Conservation (phyloP, 495 filamentous ascomycete genomes). For the Penicillium psychrofluorescens region DNA sequence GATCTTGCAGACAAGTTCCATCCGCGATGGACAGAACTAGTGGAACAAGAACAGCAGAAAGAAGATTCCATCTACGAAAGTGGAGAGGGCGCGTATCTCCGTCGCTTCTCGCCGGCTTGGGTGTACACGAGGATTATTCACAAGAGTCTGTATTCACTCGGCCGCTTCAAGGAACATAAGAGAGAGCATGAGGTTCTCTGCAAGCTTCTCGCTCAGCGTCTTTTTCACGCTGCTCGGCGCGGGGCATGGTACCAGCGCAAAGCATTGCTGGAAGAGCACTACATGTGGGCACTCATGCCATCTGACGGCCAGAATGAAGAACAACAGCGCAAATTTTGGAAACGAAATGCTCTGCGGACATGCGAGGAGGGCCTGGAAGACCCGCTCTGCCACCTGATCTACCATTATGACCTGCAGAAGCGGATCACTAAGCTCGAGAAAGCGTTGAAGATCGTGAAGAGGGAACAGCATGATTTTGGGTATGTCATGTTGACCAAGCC, state of each 20-base stretch:
- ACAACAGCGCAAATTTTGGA: conserved; percentile 76
- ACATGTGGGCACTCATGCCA: conserved; percentile 63
- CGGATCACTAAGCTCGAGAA: conserved; percentile 85
- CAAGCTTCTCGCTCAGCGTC: conserved; percentile 70
- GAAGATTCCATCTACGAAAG: conserved; percentile 75
- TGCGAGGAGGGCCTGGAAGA: conserved; percentile 87
- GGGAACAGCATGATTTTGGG: conserved; percentile 88
- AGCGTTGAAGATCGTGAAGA: conserved; percentile 70
- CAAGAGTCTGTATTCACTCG: conserved; percentile 76
- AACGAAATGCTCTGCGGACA: conserved; percentile 66
- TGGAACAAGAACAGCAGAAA: conserved; percentile 70
- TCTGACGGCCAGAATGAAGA: conserved; percentile 47
- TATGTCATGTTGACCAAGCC: conserved; percentile 72
- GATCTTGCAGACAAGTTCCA: conserved; percentile 68
- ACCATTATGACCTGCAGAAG: conserved; percentile 92
- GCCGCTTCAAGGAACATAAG: conserved; percentile 70
- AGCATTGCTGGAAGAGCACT: conserved; percentile 89
- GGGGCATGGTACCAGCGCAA: conserved; percentile 96
- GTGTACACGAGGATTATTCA: conserved; percentile 90
- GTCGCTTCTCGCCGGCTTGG: conserved; percentile 87
- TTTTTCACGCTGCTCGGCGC: conserved; percentile 79
- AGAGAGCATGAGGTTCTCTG: conserved; percentile 68
- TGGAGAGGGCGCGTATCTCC: conserved; percentile 83
- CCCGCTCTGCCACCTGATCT: conserved; percentile 78
- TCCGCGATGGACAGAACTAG: conserved; percentile 68